phyloP scores from a whole-genome alignment of 768 basidiomycete genomes.

The Mycena galericulata region DNA sequence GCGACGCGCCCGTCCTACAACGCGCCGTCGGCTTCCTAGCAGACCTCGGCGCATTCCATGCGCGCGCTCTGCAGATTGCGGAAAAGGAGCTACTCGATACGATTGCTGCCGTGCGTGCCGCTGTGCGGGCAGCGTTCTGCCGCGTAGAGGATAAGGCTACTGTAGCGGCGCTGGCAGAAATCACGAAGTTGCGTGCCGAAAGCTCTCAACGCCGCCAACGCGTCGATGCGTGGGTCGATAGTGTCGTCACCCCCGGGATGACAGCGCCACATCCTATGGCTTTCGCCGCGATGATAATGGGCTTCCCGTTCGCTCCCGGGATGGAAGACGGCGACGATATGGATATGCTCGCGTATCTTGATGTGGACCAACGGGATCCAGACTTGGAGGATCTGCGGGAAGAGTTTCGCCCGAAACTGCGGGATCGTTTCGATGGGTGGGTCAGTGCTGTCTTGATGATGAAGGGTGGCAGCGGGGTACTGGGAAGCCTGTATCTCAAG shows the following conservation, averaged over 20 bases:
- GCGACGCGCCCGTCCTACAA: conserved; percentile 62
- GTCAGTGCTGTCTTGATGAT: conserved; percentile 50
- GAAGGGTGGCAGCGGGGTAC: conserved; percentile 51
- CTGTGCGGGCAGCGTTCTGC: conserved; percentile 60
- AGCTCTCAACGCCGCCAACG: conserved; percentile 58
- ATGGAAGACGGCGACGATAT: conserved; percentile 51
- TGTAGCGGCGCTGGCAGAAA: conserved; percentile 55
- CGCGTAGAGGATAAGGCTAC: conserved; percentile 57
- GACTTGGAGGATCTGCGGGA: conserved; percentile 72
- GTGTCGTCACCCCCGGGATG: conserved; percentile 53
- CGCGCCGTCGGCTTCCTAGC: conserved; percentile 56
- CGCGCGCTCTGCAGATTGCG: conserved; percentile 55
- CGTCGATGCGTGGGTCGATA: conserved; percentile 65
- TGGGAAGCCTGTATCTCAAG: conserved; percentile 58
- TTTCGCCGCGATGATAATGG: conserved; percentile 76
- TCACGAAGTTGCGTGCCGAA: conserved; percentile 56
- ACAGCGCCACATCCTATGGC: conserved; percentile 63
- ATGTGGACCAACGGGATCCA: conserved; percentile 63
- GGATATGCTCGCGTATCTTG: conserved; percentile 64
- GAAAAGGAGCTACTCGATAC: conserved; percentile 66
- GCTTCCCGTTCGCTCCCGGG: conserved; percentile 55
- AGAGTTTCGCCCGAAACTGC: conserved; percentile 69
- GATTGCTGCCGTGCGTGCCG: conserved; percentile 54
- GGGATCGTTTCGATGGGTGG: conserved; percentile 72
- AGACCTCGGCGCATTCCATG: conserved; percentile 39